Evolutionary conservation across 2,329 filamentous ascomycete genomes (phyloP), one percentile per base, ranked within the genome.

Genomic region (Diaporthe sp.): DNA sequence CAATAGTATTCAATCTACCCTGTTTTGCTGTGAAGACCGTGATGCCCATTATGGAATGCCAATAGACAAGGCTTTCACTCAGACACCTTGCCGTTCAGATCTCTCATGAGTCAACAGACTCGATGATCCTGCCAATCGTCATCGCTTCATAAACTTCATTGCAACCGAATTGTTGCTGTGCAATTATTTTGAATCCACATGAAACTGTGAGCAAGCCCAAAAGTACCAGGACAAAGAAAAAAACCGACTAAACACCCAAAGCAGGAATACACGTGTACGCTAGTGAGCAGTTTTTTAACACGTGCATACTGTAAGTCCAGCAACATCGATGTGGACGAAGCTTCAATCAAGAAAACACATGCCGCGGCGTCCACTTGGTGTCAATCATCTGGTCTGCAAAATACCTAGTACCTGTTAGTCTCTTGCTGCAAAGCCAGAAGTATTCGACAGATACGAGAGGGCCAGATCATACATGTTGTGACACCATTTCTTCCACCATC

Each of bases 331-430:
- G 13, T 5, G 1, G 60, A 47, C 4, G 12, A 22, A n/a, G 8
- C 7, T 15, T 35, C 13, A 12, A 10, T 66, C 60, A 47, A 47
- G 42, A 19, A 17, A 66, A 50, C n/a, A 66, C 60, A 35, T 66
- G 40, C 19, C 60, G 58, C 8, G 84, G 79, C 7, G 72, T 69
- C 87, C 87, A 88, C 6, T 80, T 75, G 2, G 82, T 78, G 66
- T 86, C 83, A 57, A 87, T 87, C 81, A 88, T 85, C 71, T 87
- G 86, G 10, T 84, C 83, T 13, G 86, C 81, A 79, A 87, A 88
- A 76, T 85, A 86, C 38, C 58, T 64, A 17, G 25, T 30, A 8
- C 8, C 15, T 30, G 40, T 45, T 17, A 30, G 58, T 64, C 15
- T 7, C 17, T 6, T 6, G 58, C 25, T 22, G 28, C 25, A 13